Conservation (phyloP, 306 rosid genomes). For the Abrus precatorius region DNA sequence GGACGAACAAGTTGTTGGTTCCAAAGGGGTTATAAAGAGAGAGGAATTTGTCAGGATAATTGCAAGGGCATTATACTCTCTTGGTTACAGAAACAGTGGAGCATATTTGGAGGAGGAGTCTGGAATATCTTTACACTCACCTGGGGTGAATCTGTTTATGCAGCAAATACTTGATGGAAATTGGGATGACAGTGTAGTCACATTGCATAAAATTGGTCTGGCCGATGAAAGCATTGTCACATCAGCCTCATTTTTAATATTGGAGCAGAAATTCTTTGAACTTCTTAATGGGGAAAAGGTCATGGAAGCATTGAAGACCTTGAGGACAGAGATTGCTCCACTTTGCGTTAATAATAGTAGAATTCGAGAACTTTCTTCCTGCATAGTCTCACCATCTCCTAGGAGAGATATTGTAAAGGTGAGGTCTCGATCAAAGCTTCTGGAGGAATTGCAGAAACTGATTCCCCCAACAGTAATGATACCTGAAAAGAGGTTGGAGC, state of each 20-base stretch:
- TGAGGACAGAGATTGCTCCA: slow-evolving; percentile 90
- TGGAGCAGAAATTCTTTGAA: slow-evolving; percentile 93
- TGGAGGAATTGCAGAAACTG: slow-evolving; percentile 89
- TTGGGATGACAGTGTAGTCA: slow-evolving; percentile 84
- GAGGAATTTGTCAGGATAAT: slow-evolving; percentile 96
- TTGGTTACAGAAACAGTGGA: slow-evolving; percentile 88
- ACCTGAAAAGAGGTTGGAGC: slow-evolving; percentile 95
- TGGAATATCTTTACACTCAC: slow-evolving; percentile 82
- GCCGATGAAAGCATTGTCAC: slow-evolving; percentile 65
- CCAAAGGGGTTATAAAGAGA: slow-evolving; percentile 84
- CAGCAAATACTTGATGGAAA: slow-evolving; percentile 85
- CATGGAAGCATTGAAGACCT: slow-evolving; percentile 84
- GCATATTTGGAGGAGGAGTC: slow-evolving; percentile 94
- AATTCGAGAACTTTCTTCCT: slow-evolving; percentile 83
- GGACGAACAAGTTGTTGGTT: slow-evolving; percentile 88
- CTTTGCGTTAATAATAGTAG: slow-evolving; percentile 65
- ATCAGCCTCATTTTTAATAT: slow-evolving; percentile 79
- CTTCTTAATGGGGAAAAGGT: slow-evolving; percentile 73
- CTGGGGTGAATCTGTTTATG: slow-evolving; percentile 72
- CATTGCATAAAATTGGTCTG: slow-evolving; percentile 76
- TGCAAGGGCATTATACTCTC: slow-evolving; percentile 90
- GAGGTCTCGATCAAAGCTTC: slow-evolving; percentile 76
- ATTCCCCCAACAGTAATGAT: slow-evolving; percentile 91
- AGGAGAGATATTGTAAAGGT: slow-evolving; percentile 54
- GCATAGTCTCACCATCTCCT: slow-evolving; percentile 71